These are phyloP conservation scores for Alternaria angustiovoidea DNA, from an alignment of 2,329 filamentous ascomycete genomes.

Conservation along the genomic window DNA sequence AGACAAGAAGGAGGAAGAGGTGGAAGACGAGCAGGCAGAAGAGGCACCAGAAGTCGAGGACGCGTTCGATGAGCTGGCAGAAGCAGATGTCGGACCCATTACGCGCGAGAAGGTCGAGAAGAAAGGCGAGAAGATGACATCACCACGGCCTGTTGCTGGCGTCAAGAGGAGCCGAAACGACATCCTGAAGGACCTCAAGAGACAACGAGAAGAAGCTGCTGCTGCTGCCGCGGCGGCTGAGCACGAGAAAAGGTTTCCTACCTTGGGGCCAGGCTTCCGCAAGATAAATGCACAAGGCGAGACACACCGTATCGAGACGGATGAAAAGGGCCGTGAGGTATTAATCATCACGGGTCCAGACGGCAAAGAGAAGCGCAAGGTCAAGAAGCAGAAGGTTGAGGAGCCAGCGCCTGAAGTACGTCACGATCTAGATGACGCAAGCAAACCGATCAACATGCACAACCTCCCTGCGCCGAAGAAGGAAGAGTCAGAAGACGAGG, in stretches of 20 bases:
- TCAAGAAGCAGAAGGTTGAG: slow-evolving; percentile 60
- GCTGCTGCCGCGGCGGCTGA: slow-evolving; percentile 54
- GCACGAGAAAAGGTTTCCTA: slow-evolving; percentile 52
- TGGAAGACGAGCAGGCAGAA: slow-evolving; percentile 33
- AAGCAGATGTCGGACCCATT: slow-evolving; percentile 74
- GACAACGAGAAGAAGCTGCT: slow-evolving; percentile 58
- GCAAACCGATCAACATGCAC: slow-evolving; percentile 54
- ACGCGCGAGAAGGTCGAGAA: slow-evolving; percentile 66
- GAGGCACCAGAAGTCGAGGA: slow-evolving; percentile 51
- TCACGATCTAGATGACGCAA: slow-evolving; percentile 55
- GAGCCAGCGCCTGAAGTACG: slow-evolving; percentile 47
- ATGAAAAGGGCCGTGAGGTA: slow-evolving; percentile 65
- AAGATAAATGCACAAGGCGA: slow-evolving; percentile 60
- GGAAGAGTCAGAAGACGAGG: slow-evolving; percentile 62
- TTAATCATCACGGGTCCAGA: slow-evolving; percentile 66
- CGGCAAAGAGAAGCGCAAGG: slow-evolving; percentile 68
- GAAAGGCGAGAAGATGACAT: slow-evolving; percentile 60
- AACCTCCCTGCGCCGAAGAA: slow-evolving; percentile 44
- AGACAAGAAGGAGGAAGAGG: slow-evolving; percentile 47
- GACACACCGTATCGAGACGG: slow-evolving; percentile 64
- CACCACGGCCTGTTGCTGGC: slow-evolving; percentile 53
- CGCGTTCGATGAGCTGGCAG: slow-evolving; percentile 62
- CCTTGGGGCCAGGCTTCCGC: slow-evolving; percentile 64
- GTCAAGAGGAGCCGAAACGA: slow-evolving; percentile 65
- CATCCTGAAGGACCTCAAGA: slow-evolving; percentile 67